phyloP scores from a whole-genome alignment of 1,284 basidiomycete species.

The Schizophyllum amplum region DNA sequence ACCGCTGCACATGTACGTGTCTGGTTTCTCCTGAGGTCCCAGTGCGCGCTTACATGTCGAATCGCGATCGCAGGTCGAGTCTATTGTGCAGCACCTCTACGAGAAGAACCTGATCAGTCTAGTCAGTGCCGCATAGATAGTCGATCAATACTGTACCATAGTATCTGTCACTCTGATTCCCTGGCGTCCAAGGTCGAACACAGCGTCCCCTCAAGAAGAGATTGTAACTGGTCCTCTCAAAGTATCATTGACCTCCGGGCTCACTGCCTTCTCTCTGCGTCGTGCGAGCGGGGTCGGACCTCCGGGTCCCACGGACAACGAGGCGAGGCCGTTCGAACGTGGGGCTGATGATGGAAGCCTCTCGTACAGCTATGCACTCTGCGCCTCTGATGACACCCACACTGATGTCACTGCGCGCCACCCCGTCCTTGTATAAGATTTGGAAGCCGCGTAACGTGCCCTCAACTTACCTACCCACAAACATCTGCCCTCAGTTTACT shows the following conservation, averaged over 20 bases:
- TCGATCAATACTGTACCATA: constrained; percentile 1
- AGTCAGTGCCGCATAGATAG: constrained; percentile 17
- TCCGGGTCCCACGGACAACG: constrained; percentile 7
- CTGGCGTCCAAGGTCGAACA: too few relatives aligned
- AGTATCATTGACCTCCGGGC: not conserved
- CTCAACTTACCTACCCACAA: not conserved
- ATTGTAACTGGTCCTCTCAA: too few relatives aligned
- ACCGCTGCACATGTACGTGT: constrained; percentile 72
- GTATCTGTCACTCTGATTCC: not conserved
- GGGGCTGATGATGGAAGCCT: too few relatives aligned
- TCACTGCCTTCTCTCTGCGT: constrained; percentile 3
- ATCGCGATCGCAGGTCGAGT: constrained; percentile 51
- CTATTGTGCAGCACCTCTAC: constrained; percentile 71
- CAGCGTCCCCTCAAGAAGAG: too few relatives aligned
- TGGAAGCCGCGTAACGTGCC: not conserved
- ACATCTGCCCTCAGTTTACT: not conserved
- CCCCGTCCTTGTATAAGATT: not conserved
- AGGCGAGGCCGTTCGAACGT: not conserved
- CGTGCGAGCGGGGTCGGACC: constrained; percentile 4
- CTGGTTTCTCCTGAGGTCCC: not conserved
- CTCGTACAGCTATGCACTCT: not conserved
- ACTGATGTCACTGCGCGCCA: not conserved
- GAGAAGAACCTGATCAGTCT: constrained; percentile 55
- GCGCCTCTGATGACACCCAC: not conserved
- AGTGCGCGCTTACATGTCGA: constrained; percentile 6